A percentile compares a stretch with the other conserved stretches of the same genome.
phyloP scores from a whole-genome alignment of 345 rosid species.

The Orychophragmus violaceus region DNA sequence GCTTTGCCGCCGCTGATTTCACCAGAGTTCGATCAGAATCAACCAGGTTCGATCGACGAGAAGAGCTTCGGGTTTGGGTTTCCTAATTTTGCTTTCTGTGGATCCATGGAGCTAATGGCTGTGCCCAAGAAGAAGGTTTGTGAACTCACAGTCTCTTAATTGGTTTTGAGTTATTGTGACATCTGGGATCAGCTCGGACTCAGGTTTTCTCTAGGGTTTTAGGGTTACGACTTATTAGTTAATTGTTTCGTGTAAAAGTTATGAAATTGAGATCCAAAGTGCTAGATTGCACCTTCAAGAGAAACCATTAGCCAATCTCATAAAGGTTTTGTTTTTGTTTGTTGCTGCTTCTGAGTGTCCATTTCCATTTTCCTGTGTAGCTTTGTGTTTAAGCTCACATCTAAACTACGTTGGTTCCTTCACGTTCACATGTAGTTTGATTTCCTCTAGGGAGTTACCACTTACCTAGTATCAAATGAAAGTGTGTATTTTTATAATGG shows the following conservation, averaged over 20 bases:
- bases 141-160: neutral
- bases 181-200: neutral
- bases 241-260: neutral
- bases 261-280: neutral
- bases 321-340: neutral
- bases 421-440: neutral
- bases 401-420: neutral
- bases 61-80: slow-evolving; percentile 32
- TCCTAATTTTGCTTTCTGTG: slow-evolving; percentile 40
- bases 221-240: neutral
- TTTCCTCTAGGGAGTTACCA: neutral
- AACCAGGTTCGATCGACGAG: slow-evolving; percentile 21
- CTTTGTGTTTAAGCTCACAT: neutral
- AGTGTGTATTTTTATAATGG: neutral
- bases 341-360: neutral
- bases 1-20: slow-evolving; percentile 25
- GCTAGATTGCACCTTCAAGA: too few species aligned
- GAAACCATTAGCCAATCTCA: too few species aligned
- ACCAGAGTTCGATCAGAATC: slow-evolving; percentile 24
- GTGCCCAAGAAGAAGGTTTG: slow-evolving; percentile 72
- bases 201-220: neutral
- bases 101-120: slow-evolving; percentile 90
- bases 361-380: neutral
- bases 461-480: neutral
- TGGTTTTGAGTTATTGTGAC: neutral